Percentiles rank a stretch among this genome's conserved stretches.
These are phyloP conservation scores for Debaryomyces tyrocola DNA, from an alignment of 805 yeast genomes.

Conservation along the genomic window DNA sequence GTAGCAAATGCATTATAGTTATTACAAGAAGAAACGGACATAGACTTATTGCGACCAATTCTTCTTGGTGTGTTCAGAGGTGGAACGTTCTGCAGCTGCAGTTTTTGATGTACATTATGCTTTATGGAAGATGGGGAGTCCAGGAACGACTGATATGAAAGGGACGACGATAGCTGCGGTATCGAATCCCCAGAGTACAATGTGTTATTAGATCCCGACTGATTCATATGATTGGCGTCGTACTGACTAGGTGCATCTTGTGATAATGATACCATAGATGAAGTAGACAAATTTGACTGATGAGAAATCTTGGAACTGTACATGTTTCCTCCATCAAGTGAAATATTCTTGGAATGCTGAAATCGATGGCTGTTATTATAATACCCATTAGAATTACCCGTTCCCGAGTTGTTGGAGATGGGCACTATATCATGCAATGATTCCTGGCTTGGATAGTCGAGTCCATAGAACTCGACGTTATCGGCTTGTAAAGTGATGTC, in stretches of 20 bases:
- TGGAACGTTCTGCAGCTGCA: constrained; percentile 4
- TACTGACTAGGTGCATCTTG: constrained; percentile 19
- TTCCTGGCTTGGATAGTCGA: neutral
- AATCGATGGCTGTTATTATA: constrained; percentile 5
- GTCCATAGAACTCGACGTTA: constrained; percentile 1
- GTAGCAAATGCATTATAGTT: constrained; percentile 23
- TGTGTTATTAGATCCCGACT: constrained; percentile 22
- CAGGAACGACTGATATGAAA: constrained; percentile 33
- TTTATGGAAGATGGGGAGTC: constrained; percentile 31
- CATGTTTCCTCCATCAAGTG: constrained; percentile 17
- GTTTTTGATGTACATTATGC: constrained; percentile 9
- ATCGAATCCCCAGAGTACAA: constrained; percentile 34
- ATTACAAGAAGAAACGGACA: constrained; percentile 29
- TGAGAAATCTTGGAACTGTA: constrained; percentile 7
- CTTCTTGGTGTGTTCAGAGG: constrained; percentile 33
- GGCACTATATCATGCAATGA: constrained; percentile 9
- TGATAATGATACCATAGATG: constrained; percentile 22
- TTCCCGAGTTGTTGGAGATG: constrained; percentile 7
- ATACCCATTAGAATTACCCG: constrained; percentile 2
- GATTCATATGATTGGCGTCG: neutral
- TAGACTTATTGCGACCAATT: constrained; percentile 31
- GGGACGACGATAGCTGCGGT: constrained; percentile 36
- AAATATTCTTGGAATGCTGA: constrained; percentile 21
- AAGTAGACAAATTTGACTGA: constrained; percentile 19
- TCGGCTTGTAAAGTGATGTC: constrained; percentile 1